Percentiles rank a stretch among this genome's conserved stretches.
phyloP scores from a whole-genome alignment of 2,329 filamentous ascomycete species.

The Xylaria sp. region DNA sequence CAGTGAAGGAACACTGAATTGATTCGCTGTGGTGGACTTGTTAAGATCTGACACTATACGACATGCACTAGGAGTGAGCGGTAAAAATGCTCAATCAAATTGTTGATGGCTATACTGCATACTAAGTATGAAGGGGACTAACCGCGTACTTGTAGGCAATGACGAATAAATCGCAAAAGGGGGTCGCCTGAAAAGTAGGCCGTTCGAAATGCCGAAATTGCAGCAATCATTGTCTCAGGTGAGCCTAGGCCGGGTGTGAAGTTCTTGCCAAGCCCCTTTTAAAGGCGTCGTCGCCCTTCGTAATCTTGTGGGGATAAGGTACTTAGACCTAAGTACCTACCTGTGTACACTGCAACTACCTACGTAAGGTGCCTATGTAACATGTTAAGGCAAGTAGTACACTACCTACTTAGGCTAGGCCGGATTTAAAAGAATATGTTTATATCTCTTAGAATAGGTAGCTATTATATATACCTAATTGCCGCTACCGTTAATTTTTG shows the following conservation, averaged over 20 bases:
- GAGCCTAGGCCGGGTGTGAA: conserved; percentile 7
- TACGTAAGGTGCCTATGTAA: too few relatives aligned
- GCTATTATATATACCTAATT: too few relatives aligned
- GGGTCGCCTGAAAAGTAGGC: conserved; percentile 27
- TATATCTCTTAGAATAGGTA: too few relatives aligned
- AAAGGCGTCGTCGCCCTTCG: conserved; percentile 13
- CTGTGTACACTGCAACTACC: neutral
- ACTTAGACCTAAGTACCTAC: neutral
- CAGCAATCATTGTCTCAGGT: conserved; percentile 40
- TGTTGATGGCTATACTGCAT: too few relatives aligned
- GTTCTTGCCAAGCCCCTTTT: conserved; percentile 36
- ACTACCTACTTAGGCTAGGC: neutral
- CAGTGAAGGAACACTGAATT: neutral
- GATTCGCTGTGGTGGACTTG: neutral
- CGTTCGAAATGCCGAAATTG: conserved; percentile 45
- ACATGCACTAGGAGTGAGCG: neutral
- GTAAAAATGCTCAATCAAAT: neutral
- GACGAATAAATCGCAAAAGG: conserved; percentile 34
- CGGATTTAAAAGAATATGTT: neutral
- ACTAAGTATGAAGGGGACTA: too few relatives aligned
- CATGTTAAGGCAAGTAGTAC: too few relatives aligned
- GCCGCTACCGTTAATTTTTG: too few relatives aligned
- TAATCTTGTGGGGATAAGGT: conserved; percentile 14
- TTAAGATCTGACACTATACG: neutral
- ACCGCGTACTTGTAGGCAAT: neutral